A percentile compares a stretch with the other conserved stretches of the same genome.
These are phyloP conservation scores for Haplographium delicatum DNA, from an alignment of 495 filamentous ascomycete species.

Conservation along the genomic window DNA sequence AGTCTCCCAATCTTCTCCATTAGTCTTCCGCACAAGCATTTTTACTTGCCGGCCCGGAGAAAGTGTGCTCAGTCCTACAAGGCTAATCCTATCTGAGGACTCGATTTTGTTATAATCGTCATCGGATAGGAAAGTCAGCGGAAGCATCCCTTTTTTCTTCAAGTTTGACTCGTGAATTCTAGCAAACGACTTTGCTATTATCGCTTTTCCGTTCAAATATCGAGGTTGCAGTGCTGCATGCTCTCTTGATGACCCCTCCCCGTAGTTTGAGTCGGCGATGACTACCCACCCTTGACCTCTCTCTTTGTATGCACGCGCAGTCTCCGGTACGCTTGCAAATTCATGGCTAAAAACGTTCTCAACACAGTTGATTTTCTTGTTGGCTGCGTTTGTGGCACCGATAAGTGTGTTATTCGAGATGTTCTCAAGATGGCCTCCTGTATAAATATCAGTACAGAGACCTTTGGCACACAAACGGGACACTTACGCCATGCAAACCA, in stretches of 20 bases:
- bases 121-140: slow-evolving; percentile 84
- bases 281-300: slow-evolving; percentile 92
- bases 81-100: slow-evolving; percentile 66
- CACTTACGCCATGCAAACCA: slow-evolving; percentile 99
- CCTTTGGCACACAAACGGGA: too few relatives aligned
- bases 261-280: slow-evolving; percentile 98
- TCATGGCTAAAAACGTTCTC: too few relatives aligned
- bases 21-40: slow-evolving; percentile 78
- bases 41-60: slow-evolving; percentile 88
- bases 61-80: slow-evolving; percentile 43
- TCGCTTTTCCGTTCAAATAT: slow-evolving; percentile 89
- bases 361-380: too few relatives aligned
- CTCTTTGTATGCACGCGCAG: slow-evolving; percentile 94
- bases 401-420: slow-evolving; percentile 99
- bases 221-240: slow-evolving; percentile 94
- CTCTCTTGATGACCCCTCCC: slow-evolving; percentile 92
- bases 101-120: slow-evolving; percentile 95
- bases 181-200: slow-evolving; percentile 90
- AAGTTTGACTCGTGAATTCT: slow-evolving; percentile 99
- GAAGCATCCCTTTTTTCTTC: slow-evolving; percentile 99
- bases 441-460: too few relatives aligned
- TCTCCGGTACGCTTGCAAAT: slow-evolving; percentile 86
- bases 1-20: slow-evolving; percentile 69
- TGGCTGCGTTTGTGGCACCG: slow-evolving; percentile 82
- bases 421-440: slow-evolving; percentile 97